Evolutionary conservation across 1,139 yeast genomes (phyloP).

Genomic region (Scheffersomyces stambukii): DNA sequence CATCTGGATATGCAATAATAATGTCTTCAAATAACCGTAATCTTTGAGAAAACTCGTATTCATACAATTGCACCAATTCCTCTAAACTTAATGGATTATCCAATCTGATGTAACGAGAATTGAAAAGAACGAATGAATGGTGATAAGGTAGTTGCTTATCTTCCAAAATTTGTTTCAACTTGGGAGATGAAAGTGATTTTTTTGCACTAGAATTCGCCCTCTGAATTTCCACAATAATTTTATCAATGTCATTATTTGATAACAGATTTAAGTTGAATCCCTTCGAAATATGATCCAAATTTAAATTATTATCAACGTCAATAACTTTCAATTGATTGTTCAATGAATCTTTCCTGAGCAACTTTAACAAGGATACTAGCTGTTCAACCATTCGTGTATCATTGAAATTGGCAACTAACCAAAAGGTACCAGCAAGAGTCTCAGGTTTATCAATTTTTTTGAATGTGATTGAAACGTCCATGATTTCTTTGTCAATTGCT

Average conservation of each 20-base stretch:
- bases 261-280: conserved; percentile 11
- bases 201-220: too few relatives aligned
- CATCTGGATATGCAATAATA: conserved; percentile 26
- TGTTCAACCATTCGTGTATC: conserved; percentile 34
- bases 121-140: conserved; percentile 33
- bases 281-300: conserved; percentile 2
- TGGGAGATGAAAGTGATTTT: too few relatives aligned
- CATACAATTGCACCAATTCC: conserved; percentile 26
- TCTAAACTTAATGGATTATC: conserved; percentile 14
- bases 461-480: conserved; percentile 18
- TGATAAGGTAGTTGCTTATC: conserved; percentile 28
- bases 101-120: conserved; percentile 40
- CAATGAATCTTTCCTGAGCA: conserved; percentile 25
- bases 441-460: conserved; percentile 12
- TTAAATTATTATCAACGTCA: conserved; percentile 5
- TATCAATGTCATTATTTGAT: conserved; percentile 13
- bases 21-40: conserved; percentile 25
- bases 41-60: conserved; percentile 35
- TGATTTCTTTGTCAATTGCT: conserved; percentile 23
- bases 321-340: conserved; percentile 38
- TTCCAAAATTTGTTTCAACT: conserved; percentile 11
- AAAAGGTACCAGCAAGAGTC: conserved; percentile 31
- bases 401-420: conserved; percentile 56
- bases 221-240: conserved; percentile 9
- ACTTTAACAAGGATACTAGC: conserved; percentile 27